These are phyloP conservation scores for Yueomyces sp. DNA, from an alignment of 805 yeast genomes.

Conservation along the genomic window DNA sequence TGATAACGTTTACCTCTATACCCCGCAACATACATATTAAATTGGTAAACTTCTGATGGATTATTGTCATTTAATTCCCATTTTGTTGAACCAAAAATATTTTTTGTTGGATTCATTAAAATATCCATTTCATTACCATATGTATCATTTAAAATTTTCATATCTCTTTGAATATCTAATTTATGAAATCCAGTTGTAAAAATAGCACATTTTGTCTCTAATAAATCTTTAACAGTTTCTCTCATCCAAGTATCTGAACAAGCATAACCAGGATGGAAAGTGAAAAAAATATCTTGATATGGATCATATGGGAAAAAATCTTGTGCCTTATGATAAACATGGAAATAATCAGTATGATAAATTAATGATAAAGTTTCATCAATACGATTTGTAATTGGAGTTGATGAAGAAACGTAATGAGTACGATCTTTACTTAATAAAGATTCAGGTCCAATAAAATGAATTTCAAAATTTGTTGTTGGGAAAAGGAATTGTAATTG, in stretches of 20 bases:
- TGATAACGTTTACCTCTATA: conserved; percentile 95
- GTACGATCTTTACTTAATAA: conserved; percentile 60
- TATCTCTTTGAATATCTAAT: conserved; percentile 55
- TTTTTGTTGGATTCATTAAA: conserved; percentile 58
- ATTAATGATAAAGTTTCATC: conserved; percentile 64
- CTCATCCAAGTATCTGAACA: conserved; percentile 83
- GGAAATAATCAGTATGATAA: conserved; percentile 85
- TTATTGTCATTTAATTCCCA: conserved; percentile 88
- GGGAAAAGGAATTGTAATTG: conserved; percentile 83
- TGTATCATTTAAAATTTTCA: conserved; percentile 51
- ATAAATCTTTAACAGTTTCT: conserved; percentile 68
- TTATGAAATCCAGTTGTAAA: conserved; percentile 85
- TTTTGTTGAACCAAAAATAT: conserved; percentile 73
- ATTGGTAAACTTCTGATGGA: conserved; percentile 89
- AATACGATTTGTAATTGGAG: conserved; percentile 59
- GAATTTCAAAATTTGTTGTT: conserved; percentile 66
- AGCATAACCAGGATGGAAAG: conserved; percentile 91
- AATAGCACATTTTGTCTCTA: conserved; percentile 88
- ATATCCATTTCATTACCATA: conserved; percentile 71
- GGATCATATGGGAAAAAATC: conserved; percentile 98
- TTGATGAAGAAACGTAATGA: conserved; percentile 41
- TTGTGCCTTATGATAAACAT: conserved; percentile 78
- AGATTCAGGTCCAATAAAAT: conserved; percentile 90
- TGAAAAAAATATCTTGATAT: conserved; percentile 79
- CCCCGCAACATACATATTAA: conserved; percentile 81